Evolutionary conservation across 176 grass and related monocot species (phyloP).

Genomic region (Musa itinerans): DNA sequence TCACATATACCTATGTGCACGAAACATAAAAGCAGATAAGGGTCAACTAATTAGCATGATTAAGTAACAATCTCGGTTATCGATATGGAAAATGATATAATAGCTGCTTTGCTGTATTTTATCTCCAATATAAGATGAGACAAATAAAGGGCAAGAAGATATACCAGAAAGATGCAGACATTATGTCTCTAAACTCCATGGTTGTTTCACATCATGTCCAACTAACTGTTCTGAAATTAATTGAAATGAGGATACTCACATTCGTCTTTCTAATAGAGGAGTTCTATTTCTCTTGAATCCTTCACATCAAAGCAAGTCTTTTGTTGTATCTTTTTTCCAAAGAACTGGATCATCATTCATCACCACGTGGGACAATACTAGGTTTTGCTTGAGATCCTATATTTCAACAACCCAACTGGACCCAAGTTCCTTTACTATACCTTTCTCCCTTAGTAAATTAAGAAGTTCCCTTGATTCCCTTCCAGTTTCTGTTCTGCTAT

Average conservation of each 20-base stretch:
- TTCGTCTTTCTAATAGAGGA: background rate
- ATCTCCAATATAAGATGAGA: conserved; percentile 34
- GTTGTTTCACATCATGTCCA: conserved; percentile 64
- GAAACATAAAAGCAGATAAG: no score
- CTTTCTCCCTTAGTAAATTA: conserved; percentile 2
- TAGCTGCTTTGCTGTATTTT: background rate
- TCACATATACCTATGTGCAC: no score
- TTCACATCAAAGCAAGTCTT: no score
- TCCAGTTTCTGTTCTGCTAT: background rate
- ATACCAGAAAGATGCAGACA: conserved; percentile 16
- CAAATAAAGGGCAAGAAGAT: conserved; percentile 47
- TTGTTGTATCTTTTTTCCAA: no score
- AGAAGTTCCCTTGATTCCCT: conserved; percentile 2
- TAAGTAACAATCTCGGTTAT: no score
- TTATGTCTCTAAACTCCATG: conserved; percentile 29
- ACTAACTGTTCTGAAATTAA: conserved; percentile 40
- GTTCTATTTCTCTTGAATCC: no score
- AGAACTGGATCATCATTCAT: no score
- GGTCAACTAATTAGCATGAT: no score
- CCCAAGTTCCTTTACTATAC: conserved; percentile 12
- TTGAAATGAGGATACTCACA: conserved; percentile 18
- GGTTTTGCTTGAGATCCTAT: background rate
- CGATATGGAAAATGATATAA: no score
- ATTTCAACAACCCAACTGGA: conserved; percentile 19
- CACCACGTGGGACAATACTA: background rate